A percentile compares a stretch with the other conserved stretches of the same genome.
phyloP scores from a whole-genome alignment of 2,329 filamentous ascomycete genomes.

The Ceratocystis cacaofunesta region DNA sequence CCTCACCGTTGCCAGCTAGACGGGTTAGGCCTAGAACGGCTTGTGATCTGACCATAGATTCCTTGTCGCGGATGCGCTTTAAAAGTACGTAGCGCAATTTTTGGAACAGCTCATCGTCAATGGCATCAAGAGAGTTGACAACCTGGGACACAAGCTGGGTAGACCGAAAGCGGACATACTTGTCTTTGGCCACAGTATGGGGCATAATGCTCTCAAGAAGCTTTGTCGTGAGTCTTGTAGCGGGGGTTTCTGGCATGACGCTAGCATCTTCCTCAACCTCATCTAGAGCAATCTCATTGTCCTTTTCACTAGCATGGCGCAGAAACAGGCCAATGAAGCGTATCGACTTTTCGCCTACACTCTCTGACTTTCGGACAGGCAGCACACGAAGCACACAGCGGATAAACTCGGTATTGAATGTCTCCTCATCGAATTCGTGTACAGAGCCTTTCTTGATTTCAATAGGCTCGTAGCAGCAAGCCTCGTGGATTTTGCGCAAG shows the following conservation, averaged over 20 bases:
- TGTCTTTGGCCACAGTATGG: constrained; percentile 76
- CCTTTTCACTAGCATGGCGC: constrained; percentile 53
- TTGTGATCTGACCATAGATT: constrained; percentile 80
- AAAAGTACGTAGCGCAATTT: constrained; percentile 64
- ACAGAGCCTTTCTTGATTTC: constrained; percentile 36
- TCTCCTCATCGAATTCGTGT: constrained; percentile 63
- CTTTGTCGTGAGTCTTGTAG: constrained; percentile 58
- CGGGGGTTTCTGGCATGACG: constrained; percentile 68
- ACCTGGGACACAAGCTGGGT: constrained; percentile 84
- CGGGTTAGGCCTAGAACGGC: constrained; percentile 81
- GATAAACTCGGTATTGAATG: constrained; percentile 76
- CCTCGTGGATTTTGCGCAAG: constrained; percentile 78
- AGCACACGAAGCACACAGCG: constrained; percentile 71
- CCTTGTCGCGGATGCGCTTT: constrained; percentile 83
- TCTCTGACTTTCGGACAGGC: constrained; percentile 81
- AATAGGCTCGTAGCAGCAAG: constrained; percentile 54
- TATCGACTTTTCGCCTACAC: constrained; percentile 70
- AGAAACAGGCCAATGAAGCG: constrained; percentile 82
- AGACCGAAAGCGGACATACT: constrained; percentile 74
- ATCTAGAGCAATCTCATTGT: constrained; percentile 51
- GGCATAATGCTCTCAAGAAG: constrained; percentile 61
- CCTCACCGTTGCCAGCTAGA: constrained; percentile 64
- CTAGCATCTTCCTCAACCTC: constrained; percentile 53
- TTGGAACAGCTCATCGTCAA: constrained; percentile 84
- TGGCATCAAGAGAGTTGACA: constrained; percentile 79